Conservation (phyloP, 805 yeast species). For the Yarrowia porcina region DNA sequence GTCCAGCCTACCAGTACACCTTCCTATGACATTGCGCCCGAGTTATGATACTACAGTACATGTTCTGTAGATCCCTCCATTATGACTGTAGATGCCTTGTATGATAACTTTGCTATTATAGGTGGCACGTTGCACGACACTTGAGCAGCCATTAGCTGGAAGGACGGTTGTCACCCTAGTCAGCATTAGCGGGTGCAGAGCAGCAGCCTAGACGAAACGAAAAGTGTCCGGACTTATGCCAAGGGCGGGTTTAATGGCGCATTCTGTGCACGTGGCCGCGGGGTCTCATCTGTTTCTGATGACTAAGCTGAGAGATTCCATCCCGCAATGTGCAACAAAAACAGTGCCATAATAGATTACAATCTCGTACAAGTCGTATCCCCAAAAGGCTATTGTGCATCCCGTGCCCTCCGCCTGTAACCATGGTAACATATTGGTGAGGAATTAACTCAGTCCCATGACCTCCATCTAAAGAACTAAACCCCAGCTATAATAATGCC, state of each 20-base stretch:
- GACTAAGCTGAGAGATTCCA: too few relatives aligned
- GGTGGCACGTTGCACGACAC: conserved; percentile 4
- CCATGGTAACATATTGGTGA: conserved; percentile 6
- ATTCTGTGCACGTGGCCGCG: too few relatives aligned
- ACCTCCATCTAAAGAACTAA: neutral
- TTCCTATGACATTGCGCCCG: too few relatives aligned
- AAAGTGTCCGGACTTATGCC: neutral
- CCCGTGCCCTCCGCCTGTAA: neutral
- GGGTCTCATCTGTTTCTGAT: too few relatives aligned
- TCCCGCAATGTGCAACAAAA: too few relatives aligned
- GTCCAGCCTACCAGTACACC: too few relatives aligned
- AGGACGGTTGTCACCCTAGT: neutral
- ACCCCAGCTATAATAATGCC: neutral
- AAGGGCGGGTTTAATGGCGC: too few relatives aligned
- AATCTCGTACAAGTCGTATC: neutral
- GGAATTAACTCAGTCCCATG: neutral
- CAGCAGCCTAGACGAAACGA: neutral
- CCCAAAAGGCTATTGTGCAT: neutral
- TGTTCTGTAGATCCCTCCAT: too few relatives aligned
- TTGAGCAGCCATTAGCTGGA: neutral
- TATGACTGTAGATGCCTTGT: too few relatives aligned
- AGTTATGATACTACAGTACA: too few relatives aligned
- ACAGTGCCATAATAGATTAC: too few relatives aligned
- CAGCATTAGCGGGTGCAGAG: neutral
- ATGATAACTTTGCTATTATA: neutral